Evolutionary conservation across 768 basidiomycete genomes (phyloP).

Genomic region (Leucosporidium scottii): DNA sequence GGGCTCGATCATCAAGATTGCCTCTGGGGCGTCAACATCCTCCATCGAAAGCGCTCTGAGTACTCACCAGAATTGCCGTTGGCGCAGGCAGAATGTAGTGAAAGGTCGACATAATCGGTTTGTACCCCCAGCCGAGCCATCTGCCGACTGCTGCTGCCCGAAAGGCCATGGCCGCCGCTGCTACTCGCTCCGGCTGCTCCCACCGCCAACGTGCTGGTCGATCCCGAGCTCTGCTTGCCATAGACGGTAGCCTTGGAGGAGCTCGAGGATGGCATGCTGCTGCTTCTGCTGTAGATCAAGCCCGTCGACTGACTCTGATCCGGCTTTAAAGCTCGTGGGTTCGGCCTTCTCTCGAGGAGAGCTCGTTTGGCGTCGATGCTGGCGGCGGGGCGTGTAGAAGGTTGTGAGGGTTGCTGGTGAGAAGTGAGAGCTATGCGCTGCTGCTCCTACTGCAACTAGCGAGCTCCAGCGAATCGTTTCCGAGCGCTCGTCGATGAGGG

Average conservation of each 20-base stretch:
- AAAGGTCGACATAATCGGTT: slow-evolving; percentile 42
- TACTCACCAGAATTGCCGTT: slow-evolving; percentile 64
- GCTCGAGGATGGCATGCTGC: not conserved
- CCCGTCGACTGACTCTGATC: too few species aligned
- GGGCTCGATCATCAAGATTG: not conserved
- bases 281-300: not conserved
- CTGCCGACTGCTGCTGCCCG: not conserved
- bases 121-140: slow-evolving; percentile 1
- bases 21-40: slow-evolving; percentile 33
- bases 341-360: too few species aligned
- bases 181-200: not conserved
- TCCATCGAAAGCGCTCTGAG: not conserved
- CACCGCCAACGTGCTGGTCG: not conserved
- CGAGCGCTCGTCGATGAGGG: not conserved
- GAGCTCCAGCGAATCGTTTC: not conserved
- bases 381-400: too few species aligned
- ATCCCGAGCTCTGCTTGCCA: not conserved
- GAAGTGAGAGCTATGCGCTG: too few species aligned
- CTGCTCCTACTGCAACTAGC: too few species aligned
- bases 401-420: too few species aligned
- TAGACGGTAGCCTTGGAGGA: not conserved
- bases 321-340: too few species aligned
- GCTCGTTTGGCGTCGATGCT: too few species aligned
- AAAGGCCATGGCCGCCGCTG: not conserved
- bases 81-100: slow-evolving; percentile 48